phyloP scores from a whole-genome alignment of 2,329 filamentous ascomycete genomes.

The Helicocarpus griseus region DNA sequence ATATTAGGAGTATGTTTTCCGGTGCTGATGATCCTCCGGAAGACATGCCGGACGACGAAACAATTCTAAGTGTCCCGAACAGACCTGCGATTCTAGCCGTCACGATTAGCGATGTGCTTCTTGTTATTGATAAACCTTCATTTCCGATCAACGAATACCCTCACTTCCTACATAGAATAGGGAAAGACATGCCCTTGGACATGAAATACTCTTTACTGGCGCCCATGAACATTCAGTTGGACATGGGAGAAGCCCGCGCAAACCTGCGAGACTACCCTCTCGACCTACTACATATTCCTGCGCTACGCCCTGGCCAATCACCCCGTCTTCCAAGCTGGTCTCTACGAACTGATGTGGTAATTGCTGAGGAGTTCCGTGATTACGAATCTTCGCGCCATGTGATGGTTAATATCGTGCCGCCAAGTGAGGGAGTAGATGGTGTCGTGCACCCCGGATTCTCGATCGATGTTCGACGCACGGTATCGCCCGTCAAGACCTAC shows the following conservation, averaged over 20 bases:
- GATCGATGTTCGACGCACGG: slow-evolving; percentile 80
- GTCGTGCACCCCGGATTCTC: slow-evolving; percentile 56
- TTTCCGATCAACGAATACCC: slow-evolving; percentile 77
- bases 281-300: slow-evolving; percentile 81
- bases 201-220: slow-evolving; percentile 85
- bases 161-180: slow-evolving; percentile 74
- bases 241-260: slow-evolving; percentile 82
- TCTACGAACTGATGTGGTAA: slow-evolving; percentile 81
- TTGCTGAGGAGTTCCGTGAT: slow-evolving; percentile 86
- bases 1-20: slow-evolving; percentile 71
- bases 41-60: slow-evolving; percentile 72
- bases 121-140: slow-evolving; percentile 82
- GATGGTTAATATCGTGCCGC: slow-evolving; percentile 73
- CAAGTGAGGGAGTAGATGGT: slow-evolving; percentile 48
- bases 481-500: slow-evolving; percentile 92
- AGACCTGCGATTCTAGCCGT: slow-evolving; percentile 75
- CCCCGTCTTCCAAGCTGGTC: slow-evolving; percentile 71
- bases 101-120: slow-evolving; percentile 71
- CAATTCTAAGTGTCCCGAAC: slow-evolving; percentile 73
- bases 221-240: slow-evolving; percentile 80
- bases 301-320: slow-evolving; percentile 69
- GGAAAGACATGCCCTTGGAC: slow-evolving; percentile 91
- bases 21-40: slow-evolving; percentile 72
- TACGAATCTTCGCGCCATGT: slow-evolving; percentile 70
- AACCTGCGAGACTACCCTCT: slow-evolving; percentile 87